Percentiles rank a stretch among this genome's conserved stretches.
Conservation (phyloP, 768 basidiomycete genomes). For the Mycena leptocephala region DNA sequence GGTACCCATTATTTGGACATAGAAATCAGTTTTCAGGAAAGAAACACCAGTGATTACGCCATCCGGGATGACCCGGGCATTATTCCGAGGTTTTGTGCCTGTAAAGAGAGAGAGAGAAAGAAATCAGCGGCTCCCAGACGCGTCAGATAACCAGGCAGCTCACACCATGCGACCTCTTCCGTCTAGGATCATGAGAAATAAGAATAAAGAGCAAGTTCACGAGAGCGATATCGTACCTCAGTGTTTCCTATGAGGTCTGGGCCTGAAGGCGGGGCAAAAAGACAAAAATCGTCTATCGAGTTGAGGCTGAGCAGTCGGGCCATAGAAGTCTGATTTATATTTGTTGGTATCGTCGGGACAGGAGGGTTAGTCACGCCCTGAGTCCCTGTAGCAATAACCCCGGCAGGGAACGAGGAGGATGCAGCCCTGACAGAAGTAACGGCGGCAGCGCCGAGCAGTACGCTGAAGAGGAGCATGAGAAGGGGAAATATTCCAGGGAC, state of each 20-base stretch:
- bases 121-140: no score
- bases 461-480: constrained; percentile 12
- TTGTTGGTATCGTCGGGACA: constrained; percentile 14
- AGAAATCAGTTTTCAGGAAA: constrained; percentile 48
- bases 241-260: constrained; percentile 1
- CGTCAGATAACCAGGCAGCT: no score
- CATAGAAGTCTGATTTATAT: constrained; percentile 30
- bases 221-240: not conserved
- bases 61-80: constrained; percentile 33
- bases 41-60: constrained; percentile 22
- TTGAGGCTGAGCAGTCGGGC: constrained; percentile 30
- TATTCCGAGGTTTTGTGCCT: constrained; percentile 29
- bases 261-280: constrained; percentile 33
- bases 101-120: no score
- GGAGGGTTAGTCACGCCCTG: constrained; percentile 33
- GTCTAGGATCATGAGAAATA: not conserved
- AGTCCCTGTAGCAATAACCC: constrained; percentile 31
- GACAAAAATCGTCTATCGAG: constrained; percentile 34
- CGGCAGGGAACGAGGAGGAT: constrained; percentile 23
- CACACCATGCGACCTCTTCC: constrained; percentile 33
- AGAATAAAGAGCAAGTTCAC: not conserved
- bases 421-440: constrained; percentile 15
- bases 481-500: not conserved
- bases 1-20: constrained; percentile 60
- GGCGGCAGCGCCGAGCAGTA: constrained; percentile 21